Base-by-base conservation (phyloP, 495 filamentous ascomycete species). In the Penicillium arizonense region DNA sequence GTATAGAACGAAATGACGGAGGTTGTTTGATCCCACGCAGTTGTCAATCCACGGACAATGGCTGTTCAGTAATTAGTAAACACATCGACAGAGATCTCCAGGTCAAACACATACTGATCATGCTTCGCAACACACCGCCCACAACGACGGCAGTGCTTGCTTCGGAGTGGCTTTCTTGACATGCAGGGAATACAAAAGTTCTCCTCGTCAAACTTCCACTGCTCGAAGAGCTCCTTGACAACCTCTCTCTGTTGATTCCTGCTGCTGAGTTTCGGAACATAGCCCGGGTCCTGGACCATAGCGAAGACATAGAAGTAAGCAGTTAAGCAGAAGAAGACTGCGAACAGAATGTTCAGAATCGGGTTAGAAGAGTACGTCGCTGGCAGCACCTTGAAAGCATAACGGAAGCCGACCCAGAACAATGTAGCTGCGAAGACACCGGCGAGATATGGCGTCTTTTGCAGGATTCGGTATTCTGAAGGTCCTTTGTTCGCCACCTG, bases 41-140 rank as follows among this genome's bases (percentile, higher is more conserved):
- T 96, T 97, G 69, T 94, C 86, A 34, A 97, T 90, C 94, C 94
- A 98, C 0, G 94, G 94, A 61, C 94, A 98, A 66, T 98, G 94
- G 61, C 93, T 97, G 51, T 32, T 21, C 26, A n/a, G 36, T 8
- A 8, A 67, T 88, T 66, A 86, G 76, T 54, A 52, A 41, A 4
- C 11, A 23, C 39, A 35, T 30, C 16, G 47, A n/a, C 5, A 33
- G 5, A 5, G 23, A 7, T 12, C 5, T 10, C 3, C 18, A 2
- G 26, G 4, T 13, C 30, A 39, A 45, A 26, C 14, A 73, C 91
- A 77, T 73, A 96, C 93, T 98, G 94, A 64, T 98, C 94, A 69
- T 97, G 89, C 71, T 94, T 96, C 26, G 94, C 90, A 56, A 98
- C 86, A 69, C 94, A 98, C 43, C 94, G 89, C 52, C 85, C 81